Percentiles rank a stretch among this genome's conserved stretches.
phyloP scores from a whole-genome alignment of 345 rosid species.

The Euphorbia pulcherrima region DNA sequence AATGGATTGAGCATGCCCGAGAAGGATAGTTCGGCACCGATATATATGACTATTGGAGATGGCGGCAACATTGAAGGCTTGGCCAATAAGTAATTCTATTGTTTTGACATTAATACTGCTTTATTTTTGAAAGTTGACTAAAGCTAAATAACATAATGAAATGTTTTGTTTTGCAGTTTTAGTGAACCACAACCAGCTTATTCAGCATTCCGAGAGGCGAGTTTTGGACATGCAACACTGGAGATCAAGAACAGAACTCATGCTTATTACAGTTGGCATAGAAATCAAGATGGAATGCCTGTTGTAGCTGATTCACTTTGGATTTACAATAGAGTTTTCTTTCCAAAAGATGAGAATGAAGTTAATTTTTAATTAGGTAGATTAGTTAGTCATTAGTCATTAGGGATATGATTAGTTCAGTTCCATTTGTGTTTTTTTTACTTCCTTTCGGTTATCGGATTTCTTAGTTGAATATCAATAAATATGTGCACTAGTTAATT shows the following conservation, averaged over 20 bases:
- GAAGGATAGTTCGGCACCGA: conserved; percentile 32
- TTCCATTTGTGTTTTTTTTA: no score
- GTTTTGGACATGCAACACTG: conserved; percentile 37
- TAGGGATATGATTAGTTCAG: no score
- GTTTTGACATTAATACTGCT: no score
- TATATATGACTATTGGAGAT: conserved; percentile 36
- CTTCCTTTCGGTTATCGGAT: no score
- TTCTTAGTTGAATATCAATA: no score
- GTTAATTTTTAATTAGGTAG: no score
- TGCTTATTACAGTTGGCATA: conserved; percentile 35
- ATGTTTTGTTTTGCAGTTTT: conserved; percentile 18
- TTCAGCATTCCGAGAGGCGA: conserved; percentile 36
- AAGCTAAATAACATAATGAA: no score
- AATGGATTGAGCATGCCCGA: conserved; percentile 25
- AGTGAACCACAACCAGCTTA: conserved; percentile 33
- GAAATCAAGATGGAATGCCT: conserved; percentile 31
- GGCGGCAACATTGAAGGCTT: conserved; percentile 42
- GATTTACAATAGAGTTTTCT: conserved; percentile 29
- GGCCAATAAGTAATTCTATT: conserved; percentile 23
- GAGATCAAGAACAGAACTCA: conserved; percentile 36
- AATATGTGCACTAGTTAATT: no score
- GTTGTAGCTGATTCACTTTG: conserved; percentile 35
- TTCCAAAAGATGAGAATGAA: conserved; percentile 26
- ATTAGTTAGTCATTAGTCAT: no score
- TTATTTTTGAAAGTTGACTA: no score